Conservation (phyloP, 1,139 yeast genomes). For the Nakaseomyces delphensis region DNA sequence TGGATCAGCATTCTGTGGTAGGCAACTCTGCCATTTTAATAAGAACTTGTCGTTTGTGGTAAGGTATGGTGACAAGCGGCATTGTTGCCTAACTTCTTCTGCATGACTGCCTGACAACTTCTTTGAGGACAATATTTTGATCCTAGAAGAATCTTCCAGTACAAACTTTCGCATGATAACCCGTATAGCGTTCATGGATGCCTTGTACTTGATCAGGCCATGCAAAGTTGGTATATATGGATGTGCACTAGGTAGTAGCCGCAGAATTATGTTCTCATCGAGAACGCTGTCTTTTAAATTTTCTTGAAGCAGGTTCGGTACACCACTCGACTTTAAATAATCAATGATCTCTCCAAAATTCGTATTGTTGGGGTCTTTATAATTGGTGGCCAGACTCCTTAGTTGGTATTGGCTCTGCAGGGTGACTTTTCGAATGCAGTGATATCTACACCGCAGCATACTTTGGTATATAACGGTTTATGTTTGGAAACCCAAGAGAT, state of each 20-base stretch:
- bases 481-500: no score
- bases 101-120: conserved; percentile 1
- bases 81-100: conserved; percentile 12
- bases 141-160: conserved; percentile 30
- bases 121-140: neutral
- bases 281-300: conserved; percentile 44
- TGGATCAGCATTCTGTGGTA: conserved; percentile 21
- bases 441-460: neutral
- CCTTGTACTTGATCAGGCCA: conserved; percentile 51
- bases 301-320: conserved; percentile 48
- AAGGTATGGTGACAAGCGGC: conserved; percentile 21
- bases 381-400: neutral
- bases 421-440: neutral
- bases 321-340: conserved; percentile 37
- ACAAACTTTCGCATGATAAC: conserved; percentile 46
- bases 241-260: conserved; percentile 56
- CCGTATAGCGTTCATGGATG: conserved; percentile 44
- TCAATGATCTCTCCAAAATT: conserved; percentile 57
- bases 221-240: conserved; percentile 52
- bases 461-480: no score
- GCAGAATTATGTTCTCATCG: conserved; percentile 45
- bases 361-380: conserved; percentile 29
- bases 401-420: neutral
- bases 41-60: conserved; percentile 44
- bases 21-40: conserved; percentile 57